Base-by-base conservation (phyloP, 2,329 filamentous ascomycete species). In the Byssothecium circinans region DNA sequence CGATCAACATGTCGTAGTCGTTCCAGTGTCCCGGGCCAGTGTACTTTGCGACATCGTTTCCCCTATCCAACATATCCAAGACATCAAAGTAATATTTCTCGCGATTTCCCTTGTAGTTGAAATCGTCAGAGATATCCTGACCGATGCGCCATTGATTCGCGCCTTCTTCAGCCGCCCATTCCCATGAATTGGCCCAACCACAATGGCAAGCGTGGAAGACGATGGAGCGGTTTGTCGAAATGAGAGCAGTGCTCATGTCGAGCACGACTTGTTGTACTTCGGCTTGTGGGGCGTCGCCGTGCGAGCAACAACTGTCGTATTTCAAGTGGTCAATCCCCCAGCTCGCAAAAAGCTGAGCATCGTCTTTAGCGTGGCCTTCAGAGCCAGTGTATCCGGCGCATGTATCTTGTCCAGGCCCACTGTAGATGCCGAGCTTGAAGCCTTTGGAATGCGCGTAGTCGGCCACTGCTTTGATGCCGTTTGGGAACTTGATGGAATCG, bases 351-450 rank as follows among this genome's bases (percentile, higher is more conserved):
- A 57, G 45, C 29, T 56, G 50, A n/a, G 61, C 61, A 33, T 65
- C 61, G 5, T 55, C 53, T 4, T 39, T 45, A 11, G 51, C 60
- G 34, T 65, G 52, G 20, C 50, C 57, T 44, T 52, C 50, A 14
- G 50, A 54, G 14, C 56, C 61, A 7, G 60, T 57, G 29, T 49
- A 64, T 5, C 56, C 58, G 2, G 54, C 61, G 41, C 61, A 64
- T 2, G 61, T 62, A 20, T 41, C 41, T 3, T 45, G 49, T 6
- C 60, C 60, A 2, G 62, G 70, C 23, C 67, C 67, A 12, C 64
- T 67, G 53, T 74, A 74, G 51, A 74, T 71, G 12, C 72, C 72
- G 15, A 72, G 63, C 49, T 71, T 69, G 40, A 74, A 65, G 6
- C 70, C 69, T 44, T 67, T 54, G 4, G 50, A 53, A 42, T 74